Evolutionary conservation across 2,329 filamentous ascomycete genomes (phyloP).

Genomic region (Leptographium flavum): DNA sequence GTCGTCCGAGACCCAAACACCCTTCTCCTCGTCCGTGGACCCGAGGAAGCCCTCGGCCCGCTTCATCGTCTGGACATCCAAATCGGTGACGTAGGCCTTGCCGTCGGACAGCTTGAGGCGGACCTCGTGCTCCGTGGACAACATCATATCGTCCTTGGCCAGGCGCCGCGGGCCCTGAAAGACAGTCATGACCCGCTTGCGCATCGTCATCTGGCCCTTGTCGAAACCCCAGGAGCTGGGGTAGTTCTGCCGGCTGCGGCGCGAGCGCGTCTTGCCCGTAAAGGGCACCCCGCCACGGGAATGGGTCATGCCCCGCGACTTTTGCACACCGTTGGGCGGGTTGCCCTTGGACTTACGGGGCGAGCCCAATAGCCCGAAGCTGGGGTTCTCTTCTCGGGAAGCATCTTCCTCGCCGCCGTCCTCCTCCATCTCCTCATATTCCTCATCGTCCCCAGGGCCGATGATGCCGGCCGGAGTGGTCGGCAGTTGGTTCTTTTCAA

Average conservation of each 20-base stretch:
- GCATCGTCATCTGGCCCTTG: constrained; percentile 91
- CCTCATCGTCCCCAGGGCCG: constrained; percentile 20
- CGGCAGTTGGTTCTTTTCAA: constrained; percentile 50
- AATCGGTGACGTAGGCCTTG: constrained; percentile 75
- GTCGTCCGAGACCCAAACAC: constrained; percentile 66
- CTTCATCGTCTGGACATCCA: constrained; percentile 81
- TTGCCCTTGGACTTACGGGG: constrained; percentile 40
- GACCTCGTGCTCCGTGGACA: constrained; percentile 87
- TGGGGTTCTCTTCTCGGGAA: constrained; percentile 10
- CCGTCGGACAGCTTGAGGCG: constrained; percentile 65
- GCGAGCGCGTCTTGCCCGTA: constrained; percentile 44
- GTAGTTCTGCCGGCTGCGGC: constrained; percentile 88
- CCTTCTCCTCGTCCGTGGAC: constrained; percentile 76
- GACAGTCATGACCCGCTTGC: constrained; percentile 87
- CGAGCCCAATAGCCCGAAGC: constrained; percentile 15
- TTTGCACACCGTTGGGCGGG: constrained; percentile 42
- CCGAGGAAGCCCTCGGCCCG: constrained; percentile 72
- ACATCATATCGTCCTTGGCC: constrained; percentile 98
- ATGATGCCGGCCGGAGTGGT: constrained; percentile 27
- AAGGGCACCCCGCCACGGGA: constrained; percentile 58
- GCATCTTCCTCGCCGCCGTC: constrained; percentile 45
- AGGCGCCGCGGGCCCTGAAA: constrained; percentile 80
- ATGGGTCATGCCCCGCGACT: constrained; percentile 61
- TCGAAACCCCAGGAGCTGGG: constrained; percentile 88
- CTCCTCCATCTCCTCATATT: constrained; percentile 31